Conservation (phyloP, 2,329 filamentous ascomycete genomes). For the Cryphonectria naterciae region DNA sequence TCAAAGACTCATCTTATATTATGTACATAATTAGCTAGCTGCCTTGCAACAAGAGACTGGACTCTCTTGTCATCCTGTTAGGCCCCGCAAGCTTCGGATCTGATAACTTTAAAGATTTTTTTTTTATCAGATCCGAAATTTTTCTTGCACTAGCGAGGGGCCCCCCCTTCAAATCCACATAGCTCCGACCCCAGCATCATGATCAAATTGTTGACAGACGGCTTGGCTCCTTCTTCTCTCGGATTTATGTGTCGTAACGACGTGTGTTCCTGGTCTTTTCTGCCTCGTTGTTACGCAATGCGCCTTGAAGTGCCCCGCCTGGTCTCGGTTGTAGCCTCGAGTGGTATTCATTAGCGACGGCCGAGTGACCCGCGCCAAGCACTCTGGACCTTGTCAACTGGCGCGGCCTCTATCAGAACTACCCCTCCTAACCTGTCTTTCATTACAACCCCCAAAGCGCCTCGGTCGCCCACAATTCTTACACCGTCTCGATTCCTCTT, state of each 20-base stretch:
- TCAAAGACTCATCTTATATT: neutral
- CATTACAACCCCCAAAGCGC: slow-evolving; percentile 9
- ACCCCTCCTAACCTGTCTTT: slow-evolving; percentile 16
- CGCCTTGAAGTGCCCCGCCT: slow-evolving; percentile 20
- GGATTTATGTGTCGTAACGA: slow-evolving; percentile 5
- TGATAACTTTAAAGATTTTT: slow-evolving; percentile 13
- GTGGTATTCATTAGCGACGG: slow-evolving; percentile 18
- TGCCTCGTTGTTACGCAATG: slow-evolving; percentile 24
- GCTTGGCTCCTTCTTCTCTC: neutral
- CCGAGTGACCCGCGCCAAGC: neutral
- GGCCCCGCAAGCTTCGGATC: slow-evolving; percentile 16
- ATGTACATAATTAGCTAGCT: neutral
- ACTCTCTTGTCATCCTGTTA: neutral
- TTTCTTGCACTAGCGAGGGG: slow-evolving; percentile 8
- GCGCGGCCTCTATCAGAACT: neutral
- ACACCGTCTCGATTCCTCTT: neutral
- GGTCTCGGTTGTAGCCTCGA: slow-evolving; percentile 18
- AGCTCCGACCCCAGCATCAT: neutral
- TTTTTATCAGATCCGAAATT: slow-evolving; percentile 19
- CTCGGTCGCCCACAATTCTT: slow-evolving; percentile 16
- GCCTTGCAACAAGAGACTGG: too few relatives aligned
- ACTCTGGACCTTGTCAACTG: slow-evolving; percentile 15
- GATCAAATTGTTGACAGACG: neutral
- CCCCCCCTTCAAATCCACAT: neutral
- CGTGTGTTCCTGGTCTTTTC: neutral